These are phyloP conservation scores for Suhomyces chickasaworum DNA, from an alignment of 1,139 yeast species.

Conservation along the genomic window DNA sequence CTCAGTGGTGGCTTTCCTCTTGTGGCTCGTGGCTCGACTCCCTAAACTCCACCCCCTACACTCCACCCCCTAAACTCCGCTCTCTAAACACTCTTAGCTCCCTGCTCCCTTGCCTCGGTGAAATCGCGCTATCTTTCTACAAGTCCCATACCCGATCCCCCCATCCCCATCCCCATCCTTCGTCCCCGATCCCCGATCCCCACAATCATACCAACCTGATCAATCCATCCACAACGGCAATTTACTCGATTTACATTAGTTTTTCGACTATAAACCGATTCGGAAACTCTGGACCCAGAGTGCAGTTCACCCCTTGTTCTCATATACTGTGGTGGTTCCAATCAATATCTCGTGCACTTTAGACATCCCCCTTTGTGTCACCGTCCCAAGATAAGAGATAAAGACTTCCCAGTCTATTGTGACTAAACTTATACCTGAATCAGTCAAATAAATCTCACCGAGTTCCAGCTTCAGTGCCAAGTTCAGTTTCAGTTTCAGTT, in stretches of 20 bases:
- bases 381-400: conserved; percentile 10
- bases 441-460: not conserved
- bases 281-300: not conserved
- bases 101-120: too few species aligned
- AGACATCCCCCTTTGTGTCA: conserved; percentile 11
- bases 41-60: too few species aligned
- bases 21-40: too few species aligned
- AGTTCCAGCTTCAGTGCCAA: not conserved
- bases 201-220: not conserved
- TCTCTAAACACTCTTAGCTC: too few species aligned
- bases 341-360: conserved; percentile 11
- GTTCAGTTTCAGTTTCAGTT: too few species aligned
- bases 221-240: not conserved
- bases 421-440: conserved; percentile 5
- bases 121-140: too few species aligned
- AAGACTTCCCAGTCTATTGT: conserved; percentile 6
- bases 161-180: too few species aligned
- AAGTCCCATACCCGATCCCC: too few species aligned
- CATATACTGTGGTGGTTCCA: conserved; percentile 9
- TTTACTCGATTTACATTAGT: not conserved
- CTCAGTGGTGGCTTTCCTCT: too few species aligned
- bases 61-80: too few species aligned
- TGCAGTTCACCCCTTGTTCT: conserved; percentile 1
- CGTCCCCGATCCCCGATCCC: too few species aligned
- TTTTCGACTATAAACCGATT: not conserved